A percentile compares a stretch with the other conserved stretches of the same genome.
These are phyloP conservation scores for Oxyria digyna DNA, from an alignment of 148 eudicot genomes.

Conservation along the genomic window DNA sequence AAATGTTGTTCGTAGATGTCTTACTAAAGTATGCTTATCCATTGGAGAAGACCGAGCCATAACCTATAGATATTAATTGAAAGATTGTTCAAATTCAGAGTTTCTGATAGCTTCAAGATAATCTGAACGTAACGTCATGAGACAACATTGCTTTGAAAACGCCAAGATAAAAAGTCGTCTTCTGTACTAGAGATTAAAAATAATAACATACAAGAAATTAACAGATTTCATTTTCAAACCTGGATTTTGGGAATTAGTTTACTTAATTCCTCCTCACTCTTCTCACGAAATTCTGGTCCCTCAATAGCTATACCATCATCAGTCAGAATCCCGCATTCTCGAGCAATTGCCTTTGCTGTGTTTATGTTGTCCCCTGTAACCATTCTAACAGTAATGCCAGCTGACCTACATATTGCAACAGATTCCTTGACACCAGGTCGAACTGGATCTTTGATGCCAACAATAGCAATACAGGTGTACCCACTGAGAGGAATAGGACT, in stretches of 20 bases:
- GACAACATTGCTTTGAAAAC: no score
- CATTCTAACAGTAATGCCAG: constrained; percentile 72
- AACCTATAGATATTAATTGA: constrained; percentile 28
- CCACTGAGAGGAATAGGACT: constrained; percentile 47
- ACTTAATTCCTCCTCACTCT: constrained; percentile 51
- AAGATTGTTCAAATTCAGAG: not conserved
- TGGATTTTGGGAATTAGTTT: constrained; percentile 63
- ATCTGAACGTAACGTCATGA: not conserved
- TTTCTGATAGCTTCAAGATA: not conserved
- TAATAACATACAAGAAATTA: no score
- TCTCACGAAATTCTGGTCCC: constrained; percentile 68
- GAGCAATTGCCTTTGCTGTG: constrained; percentile 83
- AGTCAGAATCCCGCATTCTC: constrained; percentile 80
- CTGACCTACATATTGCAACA: constrained; percentile 66
- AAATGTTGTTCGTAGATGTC: constrained; percentile 53
- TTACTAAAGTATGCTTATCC: constrained; percentile 74
- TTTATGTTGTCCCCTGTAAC: constrained; percentile 80
- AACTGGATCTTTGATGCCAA: constrained; percentile 82
- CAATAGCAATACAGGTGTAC: constrained; percentile 59
- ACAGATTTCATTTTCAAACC: constrained; percentile 44
- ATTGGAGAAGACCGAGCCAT: constrained; percentile 90
- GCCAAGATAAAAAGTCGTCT: no score
- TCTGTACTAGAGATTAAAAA: no score
- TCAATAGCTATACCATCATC: constrained; percentile 72
- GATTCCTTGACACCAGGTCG: constrained; percentile 83